Percentiles rank a stretch among this genome's conserved stretches.
Conservation (phyloP, 805 yeast genomes). For the Wickerhamiella domercqiae region DNA sequence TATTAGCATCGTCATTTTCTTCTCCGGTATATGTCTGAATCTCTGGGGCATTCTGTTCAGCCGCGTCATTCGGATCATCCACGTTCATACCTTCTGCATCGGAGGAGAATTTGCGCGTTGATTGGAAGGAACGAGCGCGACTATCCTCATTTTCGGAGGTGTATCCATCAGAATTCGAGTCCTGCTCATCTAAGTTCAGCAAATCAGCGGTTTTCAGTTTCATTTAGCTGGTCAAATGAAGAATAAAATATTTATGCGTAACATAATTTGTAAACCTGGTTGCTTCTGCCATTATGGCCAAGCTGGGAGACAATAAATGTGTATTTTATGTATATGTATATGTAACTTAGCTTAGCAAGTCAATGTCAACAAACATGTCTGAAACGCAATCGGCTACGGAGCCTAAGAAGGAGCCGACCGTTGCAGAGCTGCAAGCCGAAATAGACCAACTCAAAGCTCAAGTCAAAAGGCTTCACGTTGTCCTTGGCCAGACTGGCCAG, state of each 20-base stretch:
- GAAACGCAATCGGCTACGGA: neutral
- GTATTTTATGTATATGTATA: too few species aligned
- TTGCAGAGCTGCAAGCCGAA: constrained; percentile 9
- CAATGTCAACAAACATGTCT: neutral
- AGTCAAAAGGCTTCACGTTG: constrained; percentile 47
- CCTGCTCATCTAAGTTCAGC: neutral
- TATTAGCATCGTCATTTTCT: constrained; percentile 9
- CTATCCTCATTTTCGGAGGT: constrained; percentile 1
- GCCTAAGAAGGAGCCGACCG: neutral
- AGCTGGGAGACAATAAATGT: too few species aligned
- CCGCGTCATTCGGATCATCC: constrained; percentile 19
- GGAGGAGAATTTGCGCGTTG: neutral
- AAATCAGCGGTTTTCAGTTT: neutral
- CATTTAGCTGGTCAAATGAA: neutral
- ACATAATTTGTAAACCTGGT: too few species aligned
- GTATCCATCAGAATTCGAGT: neutral
- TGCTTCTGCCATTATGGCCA: too few species aligned
- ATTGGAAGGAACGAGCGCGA: neutral
- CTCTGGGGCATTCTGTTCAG: constrained; percentile 13
- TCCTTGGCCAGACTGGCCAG: constrained; percentile 66
- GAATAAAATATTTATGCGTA: neutral
- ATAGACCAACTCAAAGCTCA: constrained; percentile 26
- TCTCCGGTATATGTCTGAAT: constrained; percentile 15
- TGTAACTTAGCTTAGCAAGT: too few species aligned
- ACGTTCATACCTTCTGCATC: neutral